Evolutionary conservation across 1,284 basidiomycete genomes (phyloP), one percentile per base, ranked within the genome.

Genomic region (Rhizopogon parksii): DNA sequence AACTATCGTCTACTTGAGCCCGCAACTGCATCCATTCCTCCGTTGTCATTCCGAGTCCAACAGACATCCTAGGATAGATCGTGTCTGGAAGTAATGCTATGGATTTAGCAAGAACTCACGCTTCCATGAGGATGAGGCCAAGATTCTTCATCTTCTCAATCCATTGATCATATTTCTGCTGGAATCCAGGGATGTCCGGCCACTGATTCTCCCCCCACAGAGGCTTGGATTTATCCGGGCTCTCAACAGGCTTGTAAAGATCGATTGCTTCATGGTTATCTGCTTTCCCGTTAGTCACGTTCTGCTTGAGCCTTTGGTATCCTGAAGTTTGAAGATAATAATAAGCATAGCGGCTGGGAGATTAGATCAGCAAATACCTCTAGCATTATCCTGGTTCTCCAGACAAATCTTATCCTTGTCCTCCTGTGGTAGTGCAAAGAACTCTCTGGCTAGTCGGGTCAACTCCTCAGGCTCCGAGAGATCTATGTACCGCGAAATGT

Each of bases 261-360:
- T 94, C 90, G 32, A 93, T 68, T 1, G 79, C 89, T 70, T 94
- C 91, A 56, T 94, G 91, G 54, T 85, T 87, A 63, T 93, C 91
- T 6, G 84, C 80, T 65, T 85, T 87, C 9, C 89, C 88, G 56
- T 83, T 82, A 0, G 92, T 95, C 3, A 93, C 77, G 58, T 94
- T 93, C 71, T 93, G 85, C 53, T 82, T 81, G 36, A 92, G 60
- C 46, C 78, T 70, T 43, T 78, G 77, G 62, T 90, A 88, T 14
- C 87, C 87, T 89, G 25, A 36, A 40, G 46, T 25, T 51, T 89
- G 27, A 36, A 42, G 46, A 30, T 51, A 15, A 56, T n/a, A 42
- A 37, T 30, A 21, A 39, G 32, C n/a, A 35, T 21, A 6, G 9
- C 43, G 11, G 46, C 24, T 27, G 4, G 4, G 21, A 32, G 17